Evolutionary conservation across 805 yeast species (phyloP), one percentile per base, ranked within the genome.

Genomic region (Debaryomyces tyrocola): DNA sequence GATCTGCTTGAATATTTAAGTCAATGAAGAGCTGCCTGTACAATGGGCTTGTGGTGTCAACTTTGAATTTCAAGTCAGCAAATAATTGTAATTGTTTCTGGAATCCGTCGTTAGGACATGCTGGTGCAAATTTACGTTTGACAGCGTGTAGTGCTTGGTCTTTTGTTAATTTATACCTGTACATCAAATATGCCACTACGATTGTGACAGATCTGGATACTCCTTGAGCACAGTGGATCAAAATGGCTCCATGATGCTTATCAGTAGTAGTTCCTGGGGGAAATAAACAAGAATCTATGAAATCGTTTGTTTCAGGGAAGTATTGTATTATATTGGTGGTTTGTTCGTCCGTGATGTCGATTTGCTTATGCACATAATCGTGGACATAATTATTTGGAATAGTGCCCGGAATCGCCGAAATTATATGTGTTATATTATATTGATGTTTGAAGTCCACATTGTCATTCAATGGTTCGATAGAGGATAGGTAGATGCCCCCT

Each of bases 401-500:
- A 10, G 73, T 74, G 11, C 89, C 90, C 40, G 81, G 80, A 17
- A 90, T 66, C 0, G 85, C 77, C 0, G 96, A 84, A 18, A 92
- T 62, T 9, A 94, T 79, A 59, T 86, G 89, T 0, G 89, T 78
- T 37, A 94, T 83, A 8, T 79, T 77, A 53, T 75, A 67, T 18
- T 78, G 72, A 18, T 70, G 69, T 27, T 64, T 66, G 37, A 88
- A 64, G 37, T 85, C 82, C 11, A 73, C 64, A 36, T 69, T 76
- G 3, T 80, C 75, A 12, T 77, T 67, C 18, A 90, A 67, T 0
- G 96, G 87, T 42, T 78, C 80, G 17, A 85, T 70, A 0, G 94
- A 81, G 4, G 96, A 90, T 12, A 92, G 64, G 65, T 83, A 87
- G 1, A 92, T 76, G 7, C 84, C 84, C 20, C 95, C 96, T n/a